Percentiles rank a stretch among this genome's conserved stretches.
phyloP scores from a whole-genome alignment of 2,329 filamentous ascomycete species.

The Colletotrichum musae region DNA sequence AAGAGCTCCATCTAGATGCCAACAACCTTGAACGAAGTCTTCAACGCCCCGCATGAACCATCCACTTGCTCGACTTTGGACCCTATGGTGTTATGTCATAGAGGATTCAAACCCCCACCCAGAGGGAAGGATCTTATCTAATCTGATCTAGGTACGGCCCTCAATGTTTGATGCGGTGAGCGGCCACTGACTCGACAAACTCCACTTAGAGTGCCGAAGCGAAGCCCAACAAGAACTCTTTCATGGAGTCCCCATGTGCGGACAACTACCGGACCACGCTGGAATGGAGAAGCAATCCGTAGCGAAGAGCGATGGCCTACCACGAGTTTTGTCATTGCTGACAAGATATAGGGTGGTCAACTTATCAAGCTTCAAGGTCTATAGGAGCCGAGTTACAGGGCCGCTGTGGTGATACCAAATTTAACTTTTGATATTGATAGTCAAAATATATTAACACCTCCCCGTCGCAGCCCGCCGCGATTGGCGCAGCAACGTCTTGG shows the following conservation, averaged over 20 bases:
- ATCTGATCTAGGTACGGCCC: neutral
- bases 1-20: no score
- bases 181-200: conserved; percentile 2
- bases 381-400: neutral
- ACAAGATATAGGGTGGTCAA: conserved; percentile 8
- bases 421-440: conserved; percentile 32
- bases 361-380: neutral
- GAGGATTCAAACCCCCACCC: neutral
- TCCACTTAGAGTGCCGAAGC: neutral
- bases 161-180: neutral
- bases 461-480: neutral
- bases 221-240: neutral
- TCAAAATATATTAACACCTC: conserved; percentile 22
- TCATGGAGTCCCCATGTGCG: neutral
- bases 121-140: neutral
- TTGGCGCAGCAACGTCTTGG: conserved; percentile 25
- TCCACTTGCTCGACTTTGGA: no score
- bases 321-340: conserved; percentile 20
- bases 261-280: neutral
- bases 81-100: no score
- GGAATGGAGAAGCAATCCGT: neutral
- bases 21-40: no score
- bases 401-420: conserved; percentile 12
- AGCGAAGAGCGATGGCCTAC: conserved; percentile 2
- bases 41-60: no score